phyloP scores from a whole-genome alignment of 2,329 filamentous ascomycete genomes.

The Pseudocercospora macadamiae region DNA sequence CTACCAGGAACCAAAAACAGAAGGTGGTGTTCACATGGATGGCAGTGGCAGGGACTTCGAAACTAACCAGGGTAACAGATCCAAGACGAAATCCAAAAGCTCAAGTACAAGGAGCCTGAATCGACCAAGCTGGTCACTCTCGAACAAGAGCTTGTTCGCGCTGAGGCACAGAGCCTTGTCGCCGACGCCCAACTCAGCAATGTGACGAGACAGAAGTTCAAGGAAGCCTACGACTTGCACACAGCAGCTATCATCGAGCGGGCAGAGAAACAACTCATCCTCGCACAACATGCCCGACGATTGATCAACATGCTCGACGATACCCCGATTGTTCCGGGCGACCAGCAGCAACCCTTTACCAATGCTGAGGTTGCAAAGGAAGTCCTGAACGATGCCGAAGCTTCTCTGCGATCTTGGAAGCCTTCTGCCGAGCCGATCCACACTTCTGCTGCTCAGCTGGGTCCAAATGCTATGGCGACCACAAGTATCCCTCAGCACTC shows the following conservation, averaged over 20 bases:
- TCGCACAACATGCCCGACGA: slow-evolving; percentile 86
- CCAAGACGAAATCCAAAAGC: slow-evolving; percentile 84
- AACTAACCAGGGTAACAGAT: slow-evolving; percentile 53
- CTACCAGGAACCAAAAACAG: slow-evolving; percentile 80
- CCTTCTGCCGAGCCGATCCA: slow-evolving; percentile 59
- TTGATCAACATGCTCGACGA: slow-evolving; percentile 87
- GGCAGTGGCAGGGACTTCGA: neutral
- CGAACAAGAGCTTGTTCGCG: slow-evolving; percentile 94
- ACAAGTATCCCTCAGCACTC: slow-evolving; percentile 5
- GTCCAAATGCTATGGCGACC: slow-evolving; percentile 48
- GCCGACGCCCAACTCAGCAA: slow-evolving; percentile 97
- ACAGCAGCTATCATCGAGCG: slow-evolving; percentile 91
- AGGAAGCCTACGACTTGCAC: slow-evolving; percentile 88
- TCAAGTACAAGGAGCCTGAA: slow-evolving; percentile 90
- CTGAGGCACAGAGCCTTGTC: slow-evolving; percentile 93
- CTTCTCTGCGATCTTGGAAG: slow-evolving; percentile 78
- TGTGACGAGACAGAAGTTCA: slow-evolving; percentile 92
- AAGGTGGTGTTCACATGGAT: slow-evolving; percentile 54
- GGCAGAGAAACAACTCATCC: slow-evolving; percentile 93
- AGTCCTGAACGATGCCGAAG: slow-evolving; percentile 89
- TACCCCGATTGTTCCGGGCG: slow-evolving; percentile 84
- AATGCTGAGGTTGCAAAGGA: slow-evolving; percentile 71
- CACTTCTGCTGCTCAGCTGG: slow-evolving; percentile 53
- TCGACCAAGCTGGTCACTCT: slow-evolving; percentile 79
- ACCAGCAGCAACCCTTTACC: slow-evolving; percentile 70